A percentile compares a stretch with the other conserved stretches of the same genome.
These are phyloP conservation scores for Phytophthora idaei DNA, from an alignment of 352 stramenopile species.

Conservation along the genomic window DNA sequence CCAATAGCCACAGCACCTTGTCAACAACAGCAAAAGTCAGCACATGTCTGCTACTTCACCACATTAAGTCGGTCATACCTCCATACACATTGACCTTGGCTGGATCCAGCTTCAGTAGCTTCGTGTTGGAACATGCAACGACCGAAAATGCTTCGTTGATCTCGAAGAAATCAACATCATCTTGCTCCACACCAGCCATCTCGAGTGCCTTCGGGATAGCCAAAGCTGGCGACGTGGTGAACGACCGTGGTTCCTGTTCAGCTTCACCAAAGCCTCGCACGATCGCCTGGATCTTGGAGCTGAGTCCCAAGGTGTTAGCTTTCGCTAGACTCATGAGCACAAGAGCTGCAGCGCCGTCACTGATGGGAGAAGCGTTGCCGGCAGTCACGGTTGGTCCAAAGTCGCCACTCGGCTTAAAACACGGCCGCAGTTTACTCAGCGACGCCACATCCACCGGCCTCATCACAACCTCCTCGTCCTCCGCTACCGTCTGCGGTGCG, in stretches of 20 bases:
- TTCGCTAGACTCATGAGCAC: constrained; percentile 92
- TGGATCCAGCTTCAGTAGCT: constrained; percentile 89
- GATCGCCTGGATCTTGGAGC: constrained; percentile 57
- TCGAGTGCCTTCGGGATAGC: constrained; percentile 90
- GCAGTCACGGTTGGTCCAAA: constrained; percentile 93
- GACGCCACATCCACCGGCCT: constrained; percentile 86
- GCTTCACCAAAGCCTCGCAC: constrained; percentile 76
- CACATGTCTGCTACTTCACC: neutral
- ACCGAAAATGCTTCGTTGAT: constrained; percentile 99
- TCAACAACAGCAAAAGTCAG: neutral
- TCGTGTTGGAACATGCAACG: constrained; percentile 93
- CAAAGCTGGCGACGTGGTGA: constrained; percentile 93
- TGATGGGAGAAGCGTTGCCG: constrained; percentile 95
- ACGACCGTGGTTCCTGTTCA: constrained; percentile 86
- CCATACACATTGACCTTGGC: constrained; percentile 95
- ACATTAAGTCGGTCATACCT: constrained; percentile 47
- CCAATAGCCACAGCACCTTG: constrained; percentile 63
- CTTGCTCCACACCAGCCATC: constrained; percentile 75
- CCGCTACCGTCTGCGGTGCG: constrained; percentile 30
- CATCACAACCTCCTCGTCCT: constrained; percentile 91
- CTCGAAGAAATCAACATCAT: constrained; percentile 96
- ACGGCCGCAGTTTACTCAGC: constrained; percentile 84
- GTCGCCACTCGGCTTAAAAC: constrained; percentile 80
- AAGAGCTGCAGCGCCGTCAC: constrained; percentile 95
- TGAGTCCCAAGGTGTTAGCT: constrained; percentile 65